Evolutionary conservation across 495 filamentous ascomycete species (phyloP), one percentile per base, ranked within the genome.

Genomic region (Halenospora varia): DNA sequence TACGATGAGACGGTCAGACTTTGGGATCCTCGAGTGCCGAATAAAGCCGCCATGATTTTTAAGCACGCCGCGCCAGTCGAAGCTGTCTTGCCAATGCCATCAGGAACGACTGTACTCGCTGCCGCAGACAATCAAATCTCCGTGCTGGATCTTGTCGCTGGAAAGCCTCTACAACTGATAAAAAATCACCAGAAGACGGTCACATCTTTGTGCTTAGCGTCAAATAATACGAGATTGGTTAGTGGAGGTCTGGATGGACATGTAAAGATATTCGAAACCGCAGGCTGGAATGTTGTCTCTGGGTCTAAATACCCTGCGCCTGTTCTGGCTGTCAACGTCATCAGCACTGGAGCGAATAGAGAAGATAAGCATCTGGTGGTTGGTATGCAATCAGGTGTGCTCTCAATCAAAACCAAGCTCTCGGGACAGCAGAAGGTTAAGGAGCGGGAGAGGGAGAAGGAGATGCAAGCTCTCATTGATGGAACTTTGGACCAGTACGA

Each of bases 151-250:
- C 80, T 99, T 19, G 85, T 97, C 18, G 95, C 92, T 48, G 95
- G 89, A 24, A 92, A 88, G 65, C 91, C 91, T 2, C 70, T 93
- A 44, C 86, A 90, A 35, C 73, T 95, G 56, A 86, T 99, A 44
- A 84, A 88, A 53, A 96, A 92, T 66, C 95, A 99, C 70, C 94
- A 99, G 72, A 97, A 97, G 82, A 96, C 94, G 0, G 90, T 99
- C 25, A 97, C 94, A 0, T 82, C 88, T 2, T 79, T 99, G 29
- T 77, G 73, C 44, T 67, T 80, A n/a, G 94, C 91, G 0, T 89
- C 88, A 25, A 85, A 88, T 62, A 83, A 86, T 17, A 83, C 83
- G 6, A 81, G 95, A 45, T 76, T 99, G 48, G 80, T 99, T 57
- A 89, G 82, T 67, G 95, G 90, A 69, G 88, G 84, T 15, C 76